These are phyloP conservation scores for Herpotrichia juniperi DNA, from an alignment of 2,329 filamentous ascomycete genomes.

Conservation along the genomic window DNA sequence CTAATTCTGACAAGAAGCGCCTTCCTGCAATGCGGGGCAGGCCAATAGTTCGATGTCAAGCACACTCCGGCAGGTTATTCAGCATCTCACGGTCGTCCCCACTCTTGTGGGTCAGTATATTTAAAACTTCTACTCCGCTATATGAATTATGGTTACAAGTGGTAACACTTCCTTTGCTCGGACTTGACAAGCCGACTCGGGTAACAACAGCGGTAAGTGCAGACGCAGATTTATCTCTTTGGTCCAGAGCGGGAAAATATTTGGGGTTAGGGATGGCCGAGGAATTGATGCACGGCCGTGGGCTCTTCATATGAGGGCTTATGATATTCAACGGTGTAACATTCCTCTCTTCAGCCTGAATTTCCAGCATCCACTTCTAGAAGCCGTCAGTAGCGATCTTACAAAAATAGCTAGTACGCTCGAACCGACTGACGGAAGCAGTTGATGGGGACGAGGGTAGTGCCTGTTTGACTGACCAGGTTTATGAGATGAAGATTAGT, in stretches of 20 bases:
- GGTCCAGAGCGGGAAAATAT: no score
- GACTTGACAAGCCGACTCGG: no score
- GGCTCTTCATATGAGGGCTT: conserved; percentile 4
- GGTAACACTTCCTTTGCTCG: no score
- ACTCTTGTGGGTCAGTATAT: no score
- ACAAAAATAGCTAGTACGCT: conserved; percentile 1
- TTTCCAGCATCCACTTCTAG: conserved; percentile 3
- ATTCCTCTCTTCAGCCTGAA: conserved; percentile 16
- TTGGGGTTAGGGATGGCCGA: no score
- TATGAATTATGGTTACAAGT: no score
- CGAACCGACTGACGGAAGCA: background rate
- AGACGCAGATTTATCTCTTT: no score
- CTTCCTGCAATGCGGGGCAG: conserved; percentile 9
- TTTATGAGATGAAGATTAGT: conserved; percentile 2
- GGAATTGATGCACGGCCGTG: no score
- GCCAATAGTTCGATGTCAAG: background rate
- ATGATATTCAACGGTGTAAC: conserved; percentile 7
- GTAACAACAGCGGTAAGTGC: no score
- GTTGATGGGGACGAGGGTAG: conserved; percentile 6
- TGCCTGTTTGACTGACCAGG: conserved; percentile 13
- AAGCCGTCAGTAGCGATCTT: conserved; percentile 1
- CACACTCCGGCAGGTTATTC: background rate
- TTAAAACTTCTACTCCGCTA: no score
- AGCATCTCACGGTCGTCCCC: no score
- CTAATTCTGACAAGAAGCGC: background rate